A percentile compares a stretch with the other conserved stretches of the same genome.
Evolutionary conservation across 148 eudicot species (phyloP).

Genomic region (Simmondsia chinensis): DNA sequence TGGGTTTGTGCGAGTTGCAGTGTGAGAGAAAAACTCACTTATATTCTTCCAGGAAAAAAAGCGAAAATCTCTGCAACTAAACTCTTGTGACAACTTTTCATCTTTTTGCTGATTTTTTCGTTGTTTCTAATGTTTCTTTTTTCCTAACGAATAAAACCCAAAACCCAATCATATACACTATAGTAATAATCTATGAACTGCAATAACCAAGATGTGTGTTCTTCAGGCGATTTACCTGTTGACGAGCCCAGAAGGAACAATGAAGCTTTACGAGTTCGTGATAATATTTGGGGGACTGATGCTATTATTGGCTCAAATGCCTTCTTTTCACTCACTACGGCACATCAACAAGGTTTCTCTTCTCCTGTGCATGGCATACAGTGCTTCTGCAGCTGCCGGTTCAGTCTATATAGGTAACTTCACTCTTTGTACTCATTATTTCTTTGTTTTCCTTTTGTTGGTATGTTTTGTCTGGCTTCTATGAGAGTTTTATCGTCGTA

Average conservation of each 20-base stretch:
- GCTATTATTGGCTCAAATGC: conserved; percentile 76
- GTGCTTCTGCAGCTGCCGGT: conserved; percentile 59
- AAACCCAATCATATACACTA: no score
- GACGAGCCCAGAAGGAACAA: conserved; percentile 46
- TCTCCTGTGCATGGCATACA: conserved; percentile 35
- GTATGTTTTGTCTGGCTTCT: no score
- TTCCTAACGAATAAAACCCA: no score
- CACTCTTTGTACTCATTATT: not conserved
- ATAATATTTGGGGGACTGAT: conserved; percentile 58
- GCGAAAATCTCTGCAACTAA: no score
- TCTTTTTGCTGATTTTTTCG: conserved; percentile 49
- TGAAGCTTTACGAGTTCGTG: conserved; percentile 60
- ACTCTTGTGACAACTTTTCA: no score
- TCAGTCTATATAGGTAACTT: conserved; percentile 48
- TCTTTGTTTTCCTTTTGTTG: not conserved
- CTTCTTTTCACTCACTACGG: conserved; percentile 85
- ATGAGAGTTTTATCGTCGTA: no score
- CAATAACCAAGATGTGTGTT: no score
- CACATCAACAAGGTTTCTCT: conserved; percentile 72
- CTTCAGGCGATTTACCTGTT: conserved; percentile 47
- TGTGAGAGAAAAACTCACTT: no score
- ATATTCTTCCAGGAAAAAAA: no score
- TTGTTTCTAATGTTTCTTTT: conserved; percentile 23
- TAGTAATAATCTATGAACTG: no score
- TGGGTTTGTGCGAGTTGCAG: no score